Evolutionary conservation across 352 stramenopile genomes (phyloP).

Genomic region (Pythium rishiriense): DNA sequence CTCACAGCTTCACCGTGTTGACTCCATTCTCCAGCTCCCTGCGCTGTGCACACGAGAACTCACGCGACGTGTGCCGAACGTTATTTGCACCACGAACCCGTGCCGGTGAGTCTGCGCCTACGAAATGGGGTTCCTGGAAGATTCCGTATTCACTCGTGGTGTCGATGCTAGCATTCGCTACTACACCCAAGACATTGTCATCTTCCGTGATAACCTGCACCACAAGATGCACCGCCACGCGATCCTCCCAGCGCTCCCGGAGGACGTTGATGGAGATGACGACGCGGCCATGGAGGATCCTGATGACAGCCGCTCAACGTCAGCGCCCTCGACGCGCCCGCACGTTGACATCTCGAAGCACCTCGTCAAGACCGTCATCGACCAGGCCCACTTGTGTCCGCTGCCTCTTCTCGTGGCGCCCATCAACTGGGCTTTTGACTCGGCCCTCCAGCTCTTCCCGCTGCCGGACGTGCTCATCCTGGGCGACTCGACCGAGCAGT

Average conservation of each 20-base stretch:
- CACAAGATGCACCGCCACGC: conserved; percentile 90
- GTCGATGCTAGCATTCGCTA: conserved; percentile 67
- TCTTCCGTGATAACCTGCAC: conserved; percentile 92
- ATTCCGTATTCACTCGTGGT: neutral
- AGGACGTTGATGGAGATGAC: conserved; percentile 33
- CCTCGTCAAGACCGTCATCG: conserved; percentile 88
- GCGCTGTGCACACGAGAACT: conserved; percentile 75
- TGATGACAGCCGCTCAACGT: conserved; percentile 21
- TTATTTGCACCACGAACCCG: conserved; percentile 90
- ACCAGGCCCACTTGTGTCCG: conserved; percentile 93
- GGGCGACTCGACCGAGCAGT: conserved; percentile 81
- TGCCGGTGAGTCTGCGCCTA: conserved; percentile 67
- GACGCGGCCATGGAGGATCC: conserved; percentile 34
- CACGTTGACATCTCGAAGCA: conserved; percentile 84
- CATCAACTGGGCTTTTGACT: conserved; percentile 95
- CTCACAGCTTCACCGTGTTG: neutral
- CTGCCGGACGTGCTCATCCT: conserved; percentile 89
- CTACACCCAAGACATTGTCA: conserved; percentile 93
- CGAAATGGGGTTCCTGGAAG: neutral
- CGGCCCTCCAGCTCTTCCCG: conserved; percentile 91
- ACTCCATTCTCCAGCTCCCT: conserved; percentile 48
- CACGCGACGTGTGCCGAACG: conserved; percentile 62
- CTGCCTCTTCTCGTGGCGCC: conserved; percentile 84
- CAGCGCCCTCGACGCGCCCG: conserved; percentile 14
- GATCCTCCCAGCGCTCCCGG: conserved; percentile 54